Percentiles rank a stretch among this genome's conserved stretches.
These are phyloP conservation scores for Gynandropsis gynandra DNA, from an alignment of 345 rosid species.

Conservation along the genomic window DNA sequence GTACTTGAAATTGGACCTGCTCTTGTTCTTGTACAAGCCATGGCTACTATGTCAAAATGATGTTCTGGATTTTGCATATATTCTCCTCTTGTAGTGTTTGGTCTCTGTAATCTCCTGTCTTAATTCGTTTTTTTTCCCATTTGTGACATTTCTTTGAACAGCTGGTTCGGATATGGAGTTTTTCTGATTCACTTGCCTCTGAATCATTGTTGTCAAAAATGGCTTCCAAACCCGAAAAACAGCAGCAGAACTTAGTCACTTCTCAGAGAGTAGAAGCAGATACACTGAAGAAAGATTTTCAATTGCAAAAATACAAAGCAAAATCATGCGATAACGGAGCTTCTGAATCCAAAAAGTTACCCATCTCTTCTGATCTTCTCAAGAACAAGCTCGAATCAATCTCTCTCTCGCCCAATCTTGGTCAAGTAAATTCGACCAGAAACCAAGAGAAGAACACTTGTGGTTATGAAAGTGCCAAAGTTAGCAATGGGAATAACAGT, in stretches of 20 bases:
- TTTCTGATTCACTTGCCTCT: too few relatives aligned
- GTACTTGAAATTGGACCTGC: too few relatives aligned
- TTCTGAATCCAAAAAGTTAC: constrained; percentile 27
- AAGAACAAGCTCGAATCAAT: constrained; percentile 25
- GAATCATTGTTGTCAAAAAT: not conserved
- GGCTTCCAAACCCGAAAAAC: constrained; percentile 26
- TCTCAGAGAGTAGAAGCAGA: too few relatives aligned
- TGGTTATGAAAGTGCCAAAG: constrained; percentile 46
- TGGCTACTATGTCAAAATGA: too few relatives aligned
- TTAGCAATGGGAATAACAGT: constrained; percentile 40
- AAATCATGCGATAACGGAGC: constrained; percentile 26
- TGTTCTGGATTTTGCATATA: too few relatives aligned
- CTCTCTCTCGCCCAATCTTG: constrained; percentile 24
- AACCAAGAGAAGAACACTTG: constrained; percentile 49
- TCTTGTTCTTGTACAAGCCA: too few relatives aligned
- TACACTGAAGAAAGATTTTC: constrained; percentile 19
- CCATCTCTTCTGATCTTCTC: constrained; percentile 27
- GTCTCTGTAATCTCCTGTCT: too few relatives aligned
- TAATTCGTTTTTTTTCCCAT: too few relatives aligned
- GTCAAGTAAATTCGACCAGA: constrained; percentile 35
- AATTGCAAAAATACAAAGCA: constrained; percentile 22
- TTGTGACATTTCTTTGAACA: too few relatives aligned
- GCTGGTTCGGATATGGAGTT: too few relatives aligned
- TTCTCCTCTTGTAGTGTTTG: too few relatives aligned
- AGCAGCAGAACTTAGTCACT: too few relatives aligned